Conservation (phyloP, 139 green algal species). For the Chlorella sp. region DNA sequence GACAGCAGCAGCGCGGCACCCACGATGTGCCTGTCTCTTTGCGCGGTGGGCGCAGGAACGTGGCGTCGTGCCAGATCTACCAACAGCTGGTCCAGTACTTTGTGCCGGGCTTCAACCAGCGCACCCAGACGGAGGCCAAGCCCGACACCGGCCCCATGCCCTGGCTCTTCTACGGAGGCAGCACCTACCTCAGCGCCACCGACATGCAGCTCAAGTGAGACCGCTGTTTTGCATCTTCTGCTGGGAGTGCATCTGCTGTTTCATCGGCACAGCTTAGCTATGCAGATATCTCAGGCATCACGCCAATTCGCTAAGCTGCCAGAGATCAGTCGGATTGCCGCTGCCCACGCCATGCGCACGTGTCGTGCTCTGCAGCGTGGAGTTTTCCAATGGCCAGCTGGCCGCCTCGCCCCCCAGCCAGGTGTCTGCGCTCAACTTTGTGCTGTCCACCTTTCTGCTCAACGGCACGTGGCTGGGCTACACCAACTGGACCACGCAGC, state of each 20-base stretch:
- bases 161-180: constrained; percentile 46
- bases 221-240: too few relatives aligned
- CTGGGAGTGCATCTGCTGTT: too few relatives aligned
- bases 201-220: constrained; percentile 38
- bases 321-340: too few relatives aligned
- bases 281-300: too few relatives aligned
- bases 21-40: too few relatives aligned
- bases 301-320: too few relatives aligned
- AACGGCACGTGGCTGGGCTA: constrained; percentile 58
- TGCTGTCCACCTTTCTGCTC: constrained; percentile 41
- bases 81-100: neutral
- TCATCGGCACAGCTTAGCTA: neutral
- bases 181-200: constrained; percentile 17
- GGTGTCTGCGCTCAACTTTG: constrained; percentile 24
- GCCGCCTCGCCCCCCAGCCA: neutral
- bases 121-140: neutral
- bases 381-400: constrained; percentile 22
- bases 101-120: neutral
- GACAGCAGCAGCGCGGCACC: too few relatives aligned
- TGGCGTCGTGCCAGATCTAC: neutral
- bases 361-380: too few relatives aligned
- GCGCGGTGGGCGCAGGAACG: neutral
- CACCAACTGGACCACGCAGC: constrained; percentile 37
- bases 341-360: too few relatives aligned
- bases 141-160: constrained; percentile 30